Base-by-base conservation (phyloP, 805 yeast genomes). In the Candida sithepensis region DNA sequence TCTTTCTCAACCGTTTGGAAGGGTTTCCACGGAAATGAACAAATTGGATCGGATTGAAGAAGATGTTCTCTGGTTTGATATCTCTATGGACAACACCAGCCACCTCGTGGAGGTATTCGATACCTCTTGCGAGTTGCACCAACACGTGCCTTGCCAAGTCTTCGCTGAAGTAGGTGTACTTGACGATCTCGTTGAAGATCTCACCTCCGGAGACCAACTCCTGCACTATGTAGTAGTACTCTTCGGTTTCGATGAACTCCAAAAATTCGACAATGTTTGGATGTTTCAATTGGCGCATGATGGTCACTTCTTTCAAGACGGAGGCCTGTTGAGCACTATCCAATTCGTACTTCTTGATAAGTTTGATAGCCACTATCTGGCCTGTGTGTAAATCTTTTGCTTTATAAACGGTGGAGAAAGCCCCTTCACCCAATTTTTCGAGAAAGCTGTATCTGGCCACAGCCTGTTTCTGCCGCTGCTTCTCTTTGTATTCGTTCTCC, bases 1-100 rank as follows among this genome's bases (percentile, higher is more conserved):
- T 78, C 53, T 71, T 75, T 45, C 92, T 70, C 32, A 19, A 44
- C 45, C 3, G 48, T 24, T 16, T 54, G 49, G 12, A 22, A n/a
- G 41, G 7, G 14, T 14, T 10, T 3, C 28, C 41, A 22, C 18
- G 13, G 7, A 72, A 66, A 3, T 87, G 82, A 3, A 70, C 63
- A 42, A 71, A 67, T 4, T 73, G 80, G 46, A 84, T 81, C 12
- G 85, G 84, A 46, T 76, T 75, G 64, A 75, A 87, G 34, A 87
- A 69, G 41, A 87, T 66, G 58, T 87, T 87, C 59, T 87, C 96
- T 0, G 95, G 92, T 61, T 87, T 87, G 51, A 87, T 79, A 64
- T 87, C 96, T 53, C 96, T 72, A 66, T 87, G 96, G 30, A 86
- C 95, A 44, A 87, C 79, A 6, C 94, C 94, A 42, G 81, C 78